Evolutionary conservation across 805 yeast species (phyloP).

Genomic region (Candida wancherniae): DNA sequence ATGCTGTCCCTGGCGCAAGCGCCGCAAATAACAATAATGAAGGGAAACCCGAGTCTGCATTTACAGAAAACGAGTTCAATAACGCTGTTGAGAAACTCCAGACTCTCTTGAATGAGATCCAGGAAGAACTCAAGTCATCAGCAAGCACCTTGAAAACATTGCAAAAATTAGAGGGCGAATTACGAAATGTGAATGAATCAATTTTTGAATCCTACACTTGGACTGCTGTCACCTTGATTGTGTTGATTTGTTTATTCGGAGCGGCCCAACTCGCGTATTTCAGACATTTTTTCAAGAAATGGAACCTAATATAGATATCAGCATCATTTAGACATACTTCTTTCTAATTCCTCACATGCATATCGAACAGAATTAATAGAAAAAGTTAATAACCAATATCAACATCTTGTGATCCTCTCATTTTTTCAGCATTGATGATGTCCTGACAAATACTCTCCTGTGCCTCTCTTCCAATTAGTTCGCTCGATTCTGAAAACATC

Average conservation of each 20-base stretch:
- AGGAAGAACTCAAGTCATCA: slow-evolving; percentile 27
- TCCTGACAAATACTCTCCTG: slow-evolving; percentile 73
- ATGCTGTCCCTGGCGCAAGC: slow-evolving; percentile 10
- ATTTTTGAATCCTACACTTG: slow-evolving; percentile 32
- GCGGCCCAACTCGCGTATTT: slow-evolving; percentile 28
- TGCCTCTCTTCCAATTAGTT: slow-evolving; percentile 61
- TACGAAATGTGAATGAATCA: slow-evolving; percentile 36
- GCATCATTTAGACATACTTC: too few species aligned
- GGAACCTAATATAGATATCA: slow-evolving; percentile 17
- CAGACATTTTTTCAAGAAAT: slow-evolving; percentile 25
- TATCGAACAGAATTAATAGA: too few species aligned
- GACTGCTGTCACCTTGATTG: slow-evolving; percentile 23
- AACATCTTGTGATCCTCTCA: slow-evolving; percentile 49
- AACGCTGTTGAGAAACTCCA: slow-evolving; percentile 25
- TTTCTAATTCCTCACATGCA: not conserved
- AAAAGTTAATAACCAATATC: too few species aligned
- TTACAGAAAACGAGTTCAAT: slow-evolving; percentile 32
- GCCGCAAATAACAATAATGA: slow-evolving; percentile 2
- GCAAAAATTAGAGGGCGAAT: slow-evolving; percentile 28
- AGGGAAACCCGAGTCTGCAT: slow-evolving; percentile 13
- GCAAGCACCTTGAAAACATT: slow-evolving; percentile 24
- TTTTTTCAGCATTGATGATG: slow-evolving; percentile 63
- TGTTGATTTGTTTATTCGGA: slow-evolving; percentile 27
- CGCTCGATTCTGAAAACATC: slow-evolving; percentile 49
- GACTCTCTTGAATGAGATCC: slow-evolving; percentile 28